phyloP scores from a whole-genome alignment of 2,329 filamentous ascomycete species.

The Cladosporium sp. region DNA sequence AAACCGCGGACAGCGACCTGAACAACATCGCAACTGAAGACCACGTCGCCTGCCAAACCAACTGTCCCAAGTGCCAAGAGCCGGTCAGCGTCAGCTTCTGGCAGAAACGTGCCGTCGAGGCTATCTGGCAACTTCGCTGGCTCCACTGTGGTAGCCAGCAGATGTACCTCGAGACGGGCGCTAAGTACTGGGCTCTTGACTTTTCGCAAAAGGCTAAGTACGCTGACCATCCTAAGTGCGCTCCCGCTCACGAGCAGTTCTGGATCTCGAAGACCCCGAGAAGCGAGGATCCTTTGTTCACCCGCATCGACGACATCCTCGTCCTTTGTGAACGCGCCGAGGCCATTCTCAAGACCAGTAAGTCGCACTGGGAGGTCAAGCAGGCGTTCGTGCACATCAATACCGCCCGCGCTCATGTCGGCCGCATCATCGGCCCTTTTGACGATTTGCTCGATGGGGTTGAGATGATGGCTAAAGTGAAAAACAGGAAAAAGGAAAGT shows the following conservation, averaged over 20 bases:
- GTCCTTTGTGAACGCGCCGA: background rate
- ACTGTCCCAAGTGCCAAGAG: slow-evolving; percentile 14
- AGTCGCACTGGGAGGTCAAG: background rate
- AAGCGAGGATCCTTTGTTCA: background rate
- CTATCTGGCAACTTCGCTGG: background rate
- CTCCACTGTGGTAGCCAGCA: background rate
- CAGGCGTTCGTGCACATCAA: slow-evolving; percentile 12
- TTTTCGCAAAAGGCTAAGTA: slow-evolving; percentile 7
- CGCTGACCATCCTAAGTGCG: background rate
- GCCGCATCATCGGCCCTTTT: background rate
- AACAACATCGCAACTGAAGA: background rate
- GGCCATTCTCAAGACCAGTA: background rate
- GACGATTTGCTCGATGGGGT: background rate
- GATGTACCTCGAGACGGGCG: slow-evolving; percentile 12
- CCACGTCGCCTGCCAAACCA: background rate
- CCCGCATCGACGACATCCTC: background rate
- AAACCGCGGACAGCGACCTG: background rate
- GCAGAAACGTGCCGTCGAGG: background rate
- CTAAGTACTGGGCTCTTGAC: slow-evolving; percentile 1
- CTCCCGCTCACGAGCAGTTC: slow-evolving; percentile 11
- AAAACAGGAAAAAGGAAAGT: background rate
- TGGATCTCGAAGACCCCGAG: slow-evolving; percentile 6
- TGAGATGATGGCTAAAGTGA: background rate
- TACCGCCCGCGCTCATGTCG: slow-evolving; percentile 7
- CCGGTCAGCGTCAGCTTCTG: background rate